Base-by-base conservation (phyloP, 352 stramenopile genomes). In the Lagenidium giganteum region DNA sequence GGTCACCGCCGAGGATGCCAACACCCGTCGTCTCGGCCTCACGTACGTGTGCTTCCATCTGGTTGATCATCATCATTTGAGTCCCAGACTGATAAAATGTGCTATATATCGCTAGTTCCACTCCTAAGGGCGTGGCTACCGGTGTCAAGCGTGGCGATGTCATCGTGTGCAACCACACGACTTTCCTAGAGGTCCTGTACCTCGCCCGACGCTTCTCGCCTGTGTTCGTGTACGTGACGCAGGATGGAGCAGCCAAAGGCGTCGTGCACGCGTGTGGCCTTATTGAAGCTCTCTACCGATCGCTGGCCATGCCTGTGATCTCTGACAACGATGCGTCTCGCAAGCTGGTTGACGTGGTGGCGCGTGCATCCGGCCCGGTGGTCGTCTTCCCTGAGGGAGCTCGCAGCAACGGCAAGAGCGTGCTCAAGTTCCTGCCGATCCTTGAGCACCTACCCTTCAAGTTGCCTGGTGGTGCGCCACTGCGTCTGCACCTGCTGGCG, bases 101-200 rank as follows among this genome's bases (percentile, higher is more conserved):
- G n/a, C n/a, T n/a, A 41, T 11, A 17, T 36, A 3, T 16, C n/a
- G 36, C 21, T 27, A 11, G 22, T 40, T 41, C 17, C 35, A n/a
- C n/a, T 23, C 32, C 28, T 34, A 18, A 36, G 16, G 43, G 13
- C 26, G 18, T 12, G 32, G 21, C 20, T 49, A 22, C 22, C 18
- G 1, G 13, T 27, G 16, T 11, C 16, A 1, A 12, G n/a, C 9
- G 13, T 16, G 37, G 51, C 11, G 76, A 91, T 29, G 56, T 93
- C 31, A 54, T 93, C 26, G 68, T 93, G 41, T 85, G 70, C 66
- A 93, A 93, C 59, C 69, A 85, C 63, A 87, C 76, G 53, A 87
- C 62, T 45, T 87, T 91, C 35, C 29, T 91, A 20, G 81, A 93
- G 61, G 49, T 93, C 11, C 35, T 90, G 34, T 90, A 88, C 60